phyloP scores from a whole-genome alignment of 768 basidiomycete genomes.

The Trametes cingulata region DNA sequence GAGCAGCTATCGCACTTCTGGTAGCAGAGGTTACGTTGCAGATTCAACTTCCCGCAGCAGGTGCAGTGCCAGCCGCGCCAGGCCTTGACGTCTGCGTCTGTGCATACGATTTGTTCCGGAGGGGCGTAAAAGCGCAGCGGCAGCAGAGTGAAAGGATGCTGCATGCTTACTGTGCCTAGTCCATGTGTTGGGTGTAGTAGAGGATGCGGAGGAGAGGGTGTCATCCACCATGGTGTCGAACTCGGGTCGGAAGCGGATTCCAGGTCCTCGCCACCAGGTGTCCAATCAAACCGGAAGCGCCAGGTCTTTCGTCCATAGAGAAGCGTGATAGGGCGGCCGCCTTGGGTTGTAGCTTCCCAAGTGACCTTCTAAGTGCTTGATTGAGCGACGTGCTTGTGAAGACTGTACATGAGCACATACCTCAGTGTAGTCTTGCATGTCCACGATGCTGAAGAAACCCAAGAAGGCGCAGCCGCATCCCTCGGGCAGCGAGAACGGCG shows the following conservation, averaged over 20 bases:
- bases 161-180: not conserved
- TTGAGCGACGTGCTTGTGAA: not conserved
- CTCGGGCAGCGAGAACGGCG: not conserved
- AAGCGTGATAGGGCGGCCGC: not conserved
- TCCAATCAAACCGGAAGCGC: constrained; percentile 13
- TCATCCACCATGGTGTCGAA: constrained; percentile 7
- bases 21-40: constrained; percentile 15
- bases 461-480: constrained; percentile 9
- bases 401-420: not conserved
- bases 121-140: constrained; percentile 13
- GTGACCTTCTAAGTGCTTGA: not conserved
- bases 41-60: constrained; percentile 15
- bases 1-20: constrained; percentile 17
- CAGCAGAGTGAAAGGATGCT: constrained; percentile 1
- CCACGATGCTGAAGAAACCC: constrained; percentile 5
- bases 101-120: not conserved
- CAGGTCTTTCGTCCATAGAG: not conserved
- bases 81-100: constrained; percentile 7
- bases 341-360: not conserved
- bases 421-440: not conserved
- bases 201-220: not conserved
- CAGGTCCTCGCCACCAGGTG: constrained; percentile 4
- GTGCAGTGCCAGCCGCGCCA: constrained; percentile 17
- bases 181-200: too few relatives aligned
- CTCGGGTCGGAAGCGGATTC: not conserved